phyloP scores from a whole-genome alignment of 2,329 filamentous ascomycete species.

The Didymella arachidicola region DNA sequence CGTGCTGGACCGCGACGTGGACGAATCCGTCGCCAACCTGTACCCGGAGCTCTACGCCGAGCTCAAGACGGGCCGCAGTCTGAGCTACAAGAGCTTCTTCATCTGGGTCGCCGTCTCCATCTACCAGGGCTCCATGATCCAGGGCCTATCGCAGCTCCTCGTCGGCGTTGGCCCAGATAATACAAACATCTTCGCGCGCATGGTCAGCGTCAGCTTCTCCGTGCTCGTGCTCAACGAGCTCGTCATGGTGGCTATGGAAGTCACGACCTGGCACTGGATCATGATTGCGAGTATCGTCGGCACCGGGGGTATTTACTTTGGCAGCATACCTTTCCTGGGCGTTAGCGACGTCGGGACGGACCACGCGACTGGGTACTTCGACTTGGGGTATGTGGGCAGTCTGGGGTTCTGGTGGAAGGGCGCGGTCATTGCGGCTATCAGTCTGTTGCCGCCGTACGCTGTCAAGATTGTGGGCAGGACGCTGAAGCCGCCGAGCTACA shows the following conservation, averaged over 20 bases:
- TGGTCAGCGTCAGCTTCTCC: conserved; percentile 92
- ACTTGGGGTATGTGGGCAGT: conserved; percentile 79
- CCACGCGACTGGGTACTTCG: conserved; percentile 69
- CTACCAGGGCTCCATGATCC: conserved; percentile 94
- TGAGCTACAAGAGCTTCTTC: conserved; percentile 95
- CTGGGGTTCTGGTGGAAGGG: conserved; percentile 90
- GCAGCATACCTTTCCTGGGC: conserved; percentile 83
- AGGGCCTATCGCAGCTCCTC: conserved; percentile 89
- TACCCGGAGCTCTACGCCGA: conserved; percentile 99
- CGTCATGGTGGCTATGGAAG: conserved; percentile 94
- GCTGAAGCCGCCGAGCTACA: conserved; percentile 90
- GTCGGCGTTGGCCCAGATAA: conserved; percentile 68
- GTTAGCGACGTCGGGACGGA: conserved; percentile 41
- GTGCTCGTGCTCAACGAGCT: conserved; percentile 93
- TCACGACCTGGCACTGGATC: conserved; percentile 94
- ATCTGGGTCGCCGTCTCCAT: conserved; percentile 94
- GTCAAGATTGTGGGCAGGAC: conserved; percentile 84
- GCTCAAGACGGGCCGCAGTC: conserved; percentile 83
- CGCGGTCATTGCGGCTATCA: conserved; percentile 77
- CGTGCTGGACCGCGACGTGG: conserved; percentile 92
- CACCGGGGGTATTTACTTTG: conserved; percentile 81
- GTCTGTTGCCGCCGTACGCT: conserved; percentile 84
- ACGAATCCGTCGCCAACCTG: conserved; percentile 89
- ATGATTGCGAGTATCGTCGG: conserved; percentile 88
- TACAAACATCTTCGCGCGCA: conserved; percentile 54